A percentile compares a stretch with the other conserved stretches of the same genome.
These are phyloP conservation scores for Salpingoeca rosetta DNA, from an alignment of 78 protist genomes.

Conservation along the genomic window DNA sequence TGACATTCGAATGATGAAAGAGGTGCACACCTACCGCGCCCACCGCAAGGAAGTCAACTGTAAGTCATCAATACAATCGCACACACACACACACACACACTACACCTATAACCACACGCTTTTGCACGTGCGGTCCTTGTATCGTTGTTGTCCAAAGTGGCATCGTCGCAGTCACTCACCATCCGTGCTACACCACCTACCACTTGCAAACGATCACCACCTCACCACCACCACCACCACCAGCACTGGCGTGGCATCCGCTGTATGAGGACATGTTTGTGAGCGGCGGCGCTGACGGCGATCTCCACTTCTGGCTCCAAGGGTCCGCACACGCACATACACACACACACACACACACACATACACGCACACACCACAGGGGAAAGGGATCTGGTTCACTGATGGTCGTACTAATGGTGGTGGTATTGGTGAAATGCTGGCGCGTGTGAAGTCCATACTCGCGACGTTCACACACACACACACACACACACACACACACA, in stretches of 20 bases:
- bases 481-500: not conserved
- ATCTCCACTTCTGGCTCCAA: constrained; percentile 58
- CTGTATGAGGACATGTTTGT: constrained; percentile 64
- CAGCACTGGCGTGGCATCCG: constrained; percentile 72
- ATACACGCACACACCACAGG: not conserved
- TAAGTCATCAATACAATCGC: not conserved
- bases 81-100: not conserved
- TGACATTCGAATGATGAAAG: constrained; percentile 75
- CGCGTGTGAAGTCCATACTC: too few relatives aligned
- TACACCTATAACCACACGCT: too few relatives aligned
- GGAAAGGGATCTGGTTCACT: too few relatives aligned
- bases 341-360: not conserved
- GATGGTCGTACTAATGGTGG: too few relatives aligned
- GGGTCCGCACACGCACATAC: constrained; percentile 14
- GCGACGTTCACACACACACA: too few relatives aligned
- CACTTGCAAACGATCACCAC: not conserved
- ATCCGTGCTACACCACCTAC: not conserved
- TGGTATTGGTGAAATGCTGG: too few relatives aligned
- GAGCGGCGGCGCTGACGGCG: constrained; percentile 80
- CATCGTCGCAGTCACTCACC: not conserved
- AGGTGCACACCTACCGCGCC: constrained; percentile 66
- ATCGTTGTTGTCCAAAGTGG: not conserved
- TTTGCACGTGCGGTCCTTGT: too few relatives aligned
- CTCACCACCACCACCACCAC: not conserved
- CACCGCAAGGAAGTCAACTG: constrained; percentile 62